A percentile compares a stretch with the other conserved stretches of the same genome.
Conservation (phyloP, 2,329 filamentous ascomycete species). For the Sporothrix mexicana region DNA sequence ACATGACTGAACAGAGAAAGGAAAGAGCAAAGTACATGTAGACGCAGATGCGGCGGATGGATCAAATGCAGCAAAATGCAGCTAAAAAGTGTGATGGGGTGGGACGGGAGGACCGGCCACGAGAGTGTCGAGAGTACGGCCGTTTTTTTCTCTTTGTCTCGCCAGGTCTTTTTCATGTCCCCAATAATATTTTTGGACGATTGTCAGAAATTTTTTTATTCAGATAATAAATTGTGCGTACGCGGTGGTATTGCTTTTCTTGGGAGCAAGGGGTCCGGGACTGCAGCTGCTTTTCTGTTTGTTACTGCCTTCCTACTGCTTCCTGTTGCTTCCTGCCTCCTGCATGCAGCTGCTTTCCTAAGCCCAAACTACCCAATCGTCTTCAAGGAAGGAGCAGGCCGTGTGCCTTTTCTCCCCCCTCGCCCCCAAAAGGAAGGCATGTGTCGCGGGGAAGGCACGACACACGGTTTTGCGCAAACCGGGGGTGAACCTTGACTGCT, state of each 20-base stretch:
- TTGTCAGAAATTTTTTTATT: not conserved
- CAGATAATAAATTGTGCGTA: not conserved
- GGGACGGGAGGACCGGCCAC: constrained; percentile 17
- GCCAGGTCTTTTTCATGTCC: not conserved
- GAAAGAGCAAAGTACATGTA: not conserved
- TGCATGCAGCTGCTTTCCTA: constrained; percentile 25
- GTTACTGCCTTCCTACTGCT: constrained; percentile 22
- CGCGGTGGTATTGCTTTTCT: not conserved
- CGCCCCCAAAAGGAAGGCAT: not conserved
- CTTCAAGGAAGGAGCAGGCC: constrained; percentile 24
- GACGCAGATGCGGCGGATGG: not conserved
- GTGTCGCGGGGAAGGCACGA: constrained; percentile 31
- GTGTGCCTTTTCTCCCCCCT: constrained; percentile 8
- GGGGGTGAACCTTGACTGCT: constrained; percentile 3
- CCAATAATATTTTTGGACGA: not conserved
- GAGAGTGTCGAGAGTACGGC: not conserved
- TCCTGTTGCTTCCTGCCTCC: constrained; percentile 24
- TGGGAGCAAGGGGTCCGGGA: constrained; percentile 2
- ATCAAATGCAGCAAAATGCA: constrained; percentile 18
- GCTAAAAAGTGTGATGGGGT: constrained; percentile 8
- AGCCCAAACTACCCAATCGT: constrained; percentile 10
- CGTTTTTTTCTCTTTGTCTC: constrained; percentile 4
- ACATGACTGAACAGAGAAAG: not conserved
- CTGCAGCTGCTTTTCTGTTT: constrained; percentile 16
- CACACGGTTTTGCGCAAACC: constrained; percentile 19